phyloP scores from a whole-genome alignment of 805 yeast species.

The Yarrowia yakushimensis region DNA sequence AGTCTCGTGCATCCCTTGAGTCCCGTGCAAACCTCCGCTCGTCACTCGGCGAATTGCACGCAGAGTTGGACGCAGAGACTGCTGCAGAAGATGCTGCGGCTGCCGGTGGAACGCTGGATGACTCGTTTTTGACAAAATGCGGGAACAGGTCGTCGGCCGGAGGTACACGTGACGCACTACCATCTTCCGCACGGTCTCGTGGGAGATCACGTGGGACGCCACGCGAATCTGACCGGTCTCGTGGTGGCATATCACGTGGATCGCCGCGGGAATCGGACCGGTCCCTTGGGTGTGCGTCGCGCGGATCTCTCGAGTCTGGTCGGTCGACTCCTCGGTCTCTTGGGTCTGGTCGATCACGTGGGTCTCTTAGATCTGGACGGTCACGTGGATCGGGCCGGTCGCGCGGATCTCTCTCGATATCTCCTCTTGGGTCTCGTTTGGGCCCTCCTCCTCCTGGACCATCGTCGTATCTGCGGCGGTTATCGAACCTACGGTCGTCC shows the following conservation, averaged over 20 bases:
- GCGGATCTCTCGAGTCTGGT: neutral
- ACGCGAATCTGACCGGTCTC: neutral
- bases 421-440: neutral
- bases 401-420: neutral
- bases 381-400: neutral
- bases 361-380: neutral
- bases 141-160: conserved; percentile 5
- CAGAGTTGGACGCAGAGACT: neutral
- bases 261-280: neutral
- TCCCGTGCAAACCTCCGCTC: conserved; percentile 8
- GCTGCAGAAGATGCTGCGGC: neutral
- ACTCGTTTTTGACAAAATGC: conserved; percentile 14
- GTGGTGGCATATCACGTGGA: neutral
- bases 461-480: neutral
- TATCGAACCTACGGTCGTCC: conserved; percentile 1
- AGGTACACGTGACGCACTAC: neutral
- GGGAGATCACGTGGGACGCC: neutral
- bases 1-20: conserved; percentile 12
- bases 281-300: conserved; percentile 1
- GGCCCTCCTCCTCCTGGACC: neutral
- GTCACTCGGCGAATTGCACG: conserved; percentile 7
- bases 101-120: neutral
- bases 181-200: neutral
- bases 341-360: neutral
- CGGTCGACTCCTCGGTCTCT: neutral